These are phyloP conservation scores for Fusarium pseudograminearum DNA, from an alignment of 2,329 filamentous ascomycete species.

Conservation along the genomic window DNA sequence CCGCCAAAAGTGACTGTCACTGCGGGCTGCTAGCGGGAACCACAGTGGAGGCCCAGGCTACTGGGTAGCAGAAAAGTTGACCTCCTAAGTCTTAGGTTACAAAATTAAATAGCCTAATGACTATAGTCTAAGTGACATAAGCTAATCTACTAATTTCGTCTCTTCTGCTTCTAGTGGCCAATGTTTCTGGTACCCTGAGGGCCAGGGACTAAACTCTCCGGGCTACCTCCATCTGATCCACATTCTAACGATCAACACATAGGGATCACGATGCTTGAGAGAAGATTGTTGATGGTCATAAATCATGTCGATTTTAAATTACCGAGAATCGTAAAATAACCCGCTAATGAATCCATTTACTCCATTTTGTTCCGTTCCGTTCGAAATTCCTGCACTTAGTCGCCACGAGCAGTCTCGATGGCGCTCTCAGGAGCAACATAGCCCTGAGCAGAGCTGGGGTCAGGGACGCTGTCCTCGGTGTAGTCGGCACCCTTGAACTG, in stretches of 20 bases:
- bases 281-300: conserved; percentile 2
- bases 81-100: no score
- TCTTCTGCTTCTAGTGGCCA: no score
- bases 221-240: conserved; percentile 1
- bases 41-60: conserved; percentile 7
- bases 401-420: conserved; percentile 51
- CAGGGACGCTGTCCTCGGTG: conserved; percentile 55
- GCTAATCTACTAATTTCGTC: no score
- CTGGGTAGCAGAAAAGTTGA: no score
- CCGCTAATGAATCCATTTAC: conserved; percentile 8
- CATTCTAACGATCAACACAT: not conserved
- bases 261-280: not conserved
- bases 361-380: not conserved
- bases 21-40: conserved; percentile 17
- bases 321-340: conserved; percentile 26
- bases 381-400: not conserved
- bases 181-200: no score
- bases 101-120: no score
- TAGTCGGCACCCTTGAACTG: conserved; percentile 58
- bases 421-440: conserved; percentile 57
- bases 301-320: conserved; percentile 31
- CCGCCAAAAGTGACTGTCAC: conserved; percentile 1
- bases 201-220: conserved; percentile 1
- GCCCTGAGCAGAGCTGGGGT: conserved; percentile 57
- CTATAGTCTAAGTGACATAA: no score